A percentile compares a stretch with the other conserved stretches of the same genome.
phyloP scores from a whole-genome alignment of 1,284 basidiomycete genomes.

The Fomes fomentarius region DNA sequence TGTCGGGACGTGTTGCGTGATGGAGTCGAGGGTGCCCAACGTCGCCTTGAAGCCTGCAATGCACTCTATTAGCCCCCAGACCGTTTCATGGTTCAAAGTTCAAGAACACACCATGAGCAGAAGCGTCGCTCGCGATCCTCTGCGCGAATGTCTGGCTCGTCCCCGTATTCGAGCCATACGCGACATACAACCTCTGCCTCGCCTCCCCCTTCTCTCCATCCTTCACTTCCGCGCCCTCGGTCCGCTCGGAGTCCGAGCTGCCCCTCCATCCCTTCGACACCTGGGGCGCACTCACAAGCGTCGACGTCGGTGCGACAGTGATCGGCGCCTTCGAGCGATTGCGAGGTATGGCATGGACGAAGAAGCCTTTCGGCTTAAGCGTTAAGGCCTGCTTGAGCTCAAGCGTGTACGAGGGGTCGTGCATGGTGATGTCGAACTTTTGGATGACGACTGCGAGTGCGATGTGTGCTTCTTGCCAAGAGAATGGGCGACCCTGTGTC shows the following conservation, averaged over 20 bases:
- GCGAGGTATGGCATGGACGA: conserved; percentile 44
- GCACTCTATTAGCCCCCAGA: not conserved
- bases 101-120: conserved; percentile 37
- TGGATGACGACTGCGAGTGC: conserved; percentile 47
- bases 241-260: no score
- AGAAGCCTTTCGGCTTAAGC: conserved; percentile 49
- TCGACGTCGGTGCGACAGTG: conserved; percentile 15
- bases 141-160: conserved; percentile 55
- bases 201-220: conserved; percentile 11
- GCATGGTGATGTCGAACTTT: conserved; percentile 47
- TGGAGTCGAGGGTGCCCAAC: conserved; percentile 49
- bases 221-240: not conserved
- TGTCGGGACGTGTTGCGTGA: conserved; percentile 42
- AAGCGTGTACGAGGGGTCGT: conserved; percentile 47
- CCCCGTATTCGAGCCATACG: conserved; percentile 55
- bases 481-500: conserved; percentile 44
- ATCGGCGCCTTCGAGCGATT: conserved; percentile 20
- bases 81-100: no score
- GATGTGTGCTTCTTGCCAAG: conserved; percentile 52
- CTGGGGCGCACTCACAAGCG: conserved; percentile 17
- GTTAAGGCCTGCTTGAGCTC: conserved; percentile 49
- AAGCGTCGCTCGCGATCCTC: conserved; percentile 45
- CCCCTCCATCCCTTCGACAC: not conserved
- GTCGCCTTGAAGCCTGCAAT: conserved; percentile 43
- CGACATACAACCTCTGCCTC: conserved; percentile 40